Percentiles rank a stretch among this genome's conserved stretches.
Evolutionary conservation across 2,329 filamentous ascomycete species (phyloP).

Genomic region (Lithohypha guttulata): DNA sequence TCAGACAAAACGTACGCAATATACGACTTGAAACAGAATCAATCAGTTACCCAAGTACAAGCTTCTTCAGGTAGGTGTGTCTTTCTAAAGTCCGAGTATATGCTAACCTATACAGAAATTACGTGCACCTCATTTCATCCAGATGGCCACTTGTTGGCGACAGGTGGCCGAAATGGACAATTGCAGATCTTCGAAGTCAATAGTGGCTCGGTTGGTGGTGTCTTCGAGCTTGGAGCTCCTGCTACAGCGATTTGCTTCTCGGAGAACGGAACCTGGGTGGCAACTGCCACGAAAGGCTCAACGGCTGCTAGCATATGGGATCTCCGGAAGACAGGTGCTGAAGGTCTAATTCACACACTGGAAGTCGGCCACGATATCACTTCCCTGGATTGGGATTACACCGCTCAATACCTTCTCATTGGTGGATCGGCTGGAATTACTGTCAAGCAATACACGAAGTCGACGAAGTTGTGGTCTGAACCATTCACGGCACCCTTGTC

Average conservation of each 20-base stretch:
- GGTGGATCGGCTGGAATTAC: conserved; percentile 70
- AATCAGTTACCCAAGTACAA: conserved; percentile 66
- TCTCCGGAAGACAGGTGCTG: conserved; percentile 64
- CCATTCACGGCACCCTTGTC: conserved; percentile 65
- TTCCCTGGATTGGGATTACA: conserved; percentile 82
- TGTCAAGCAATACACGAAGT: conserved; percentile 83
- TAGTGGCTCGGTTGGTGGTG: conserved; percentile 63
- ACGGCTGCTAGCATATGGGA: conserved; percentile 80
- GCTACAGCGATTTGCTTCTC: conserved; percentile 75
- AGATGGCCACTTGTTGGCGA: conserved; percentile 86
- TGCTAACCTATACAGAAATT: conserved; percentile 43
- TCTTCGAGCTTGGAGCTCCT: conserved; percentile 55
- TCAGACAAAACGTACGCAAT: conserved; percentile 86
- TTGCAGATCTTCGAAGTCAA: conserved; percentile 86
- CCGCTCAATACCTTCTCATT: conserved; percentile 80
- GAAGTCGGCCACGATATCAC: conserved; percentile 66
- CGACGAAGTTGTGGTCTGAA: conserved; percentile 80
- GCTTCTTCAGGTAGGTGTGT: conserved; percentile 61
- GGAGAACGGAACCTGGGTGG: conserved; percentile 95
- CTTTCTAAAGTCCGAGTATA: background rate
- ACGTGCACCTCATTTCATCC: conserved; percentile 81
- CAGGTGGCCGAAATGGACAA: conserved; percentile 65
- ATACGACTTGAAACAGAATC: conserved; percentile 62
- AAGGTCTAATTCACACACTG: conserved; percentile 59
- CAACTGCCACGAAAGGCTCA: conserved; percentile 66